Conservation (phyloP, 345 rosid species). For the Draba incana region DNA sequence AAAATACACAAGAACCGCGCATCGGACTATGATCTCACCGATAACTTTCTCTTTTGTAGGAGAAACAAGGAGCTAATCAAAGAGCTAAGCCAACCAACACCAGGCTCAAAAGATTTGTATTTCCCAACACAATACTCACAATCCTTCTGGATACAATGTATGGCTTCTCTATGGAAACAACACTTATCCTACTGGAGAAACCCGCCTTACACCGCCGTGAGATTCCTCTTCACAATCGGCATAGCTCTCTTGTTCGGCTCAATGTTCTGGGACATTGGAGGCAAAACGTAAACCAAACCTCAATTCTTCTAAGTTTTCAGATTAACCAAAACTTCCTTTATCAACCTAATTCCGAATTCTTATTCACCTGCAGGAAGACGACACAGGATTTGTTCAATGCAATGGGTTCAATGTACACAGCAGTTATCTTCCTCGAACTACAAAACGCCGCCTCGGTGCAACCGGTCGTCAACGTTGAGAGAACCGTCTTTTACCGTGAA, state of each 20-base stretch:
- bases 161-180: slow-evolving; percentile 81
- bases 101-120: slow-evolving; percentile 60
- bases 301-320: neutral
- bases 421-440: slow-evolving; percentile 70
- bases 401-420: slow-evolving; percentile 76
- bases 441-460: slow-evolving; percentile 64
- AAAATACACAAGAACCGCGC: neutral
- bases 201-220: slow-evolving; percentile 66
- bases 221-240: slow-evolving; percentile 61
- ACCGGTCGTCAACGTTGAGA: slow-evolving; percentile 70
- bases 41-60: slow-evolving; percentile 42
- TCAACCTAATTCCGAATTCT: neutral
- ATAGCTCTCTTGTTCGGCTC: slow-evolving; percentile 67
- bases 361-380: slow-evolving; percentile 20
- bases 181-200: slow-evolving; percentile 82
- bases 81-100: slow-evolving; percentile 59
- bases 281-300: slow-evolving; percentile 53
- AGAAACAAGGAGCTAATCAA: slow-evolving; percentile 65
- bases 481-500: slow-evolving; percentile 80
- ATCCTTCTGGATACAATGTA: slow-evolving; percentile 56
- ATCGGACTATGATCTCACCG: slow-evolving; percentile 11
- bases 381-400: slow-evolving; percentile 63
- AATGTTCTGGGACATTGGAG: slow-evolving; percentile 73
- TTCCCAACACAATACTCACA: slow-evolving; percentile 59
- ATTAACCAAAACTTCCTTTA: neutral